Evolutionary conservation across 2,329 filamentous ascomycete species (phyloP).

Genomic region (Beauveria sp.): DNA sequence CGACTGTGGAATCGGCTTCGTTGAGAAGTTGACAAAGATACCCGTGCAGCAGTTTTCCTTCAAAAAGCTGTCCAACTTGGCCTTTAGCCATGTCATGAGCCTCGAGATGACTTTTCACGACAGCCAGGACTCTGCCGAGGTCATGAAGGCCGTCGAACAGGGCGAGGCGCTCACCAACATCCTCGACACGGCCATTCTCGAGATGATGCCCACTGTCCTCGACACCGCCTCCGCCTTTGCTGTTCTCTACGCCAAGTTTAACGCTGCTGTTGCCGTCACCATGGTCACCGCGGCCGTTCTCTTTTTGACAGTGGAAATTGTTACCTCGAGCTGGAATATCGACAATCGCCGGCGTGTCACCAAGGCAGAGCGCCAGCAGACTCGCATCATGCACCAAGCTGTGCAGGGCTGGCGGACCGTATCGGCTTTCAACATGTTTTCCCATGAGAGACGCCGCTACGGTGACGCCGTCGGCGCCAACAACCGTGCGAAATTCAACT

Average conservation of each 20-base stretch:
- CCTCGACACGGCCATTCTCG: constrained; percentile 51
- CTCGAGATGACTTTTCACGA: constrained; percentile 65
- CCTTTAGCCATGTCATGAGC: constrained; percentile 61
- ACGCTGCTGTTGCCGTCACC: constrained; percentile 45
- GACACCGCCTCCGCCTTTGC: constrained; percentile 55
- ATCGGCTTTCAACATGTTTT: constrained; percentile 31
- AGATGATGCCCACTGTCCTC: constrained; percentile 52
- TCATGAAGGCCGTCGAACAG: constrained; percentile 58
- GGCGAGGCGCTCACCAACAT: constrained; percentile 52
- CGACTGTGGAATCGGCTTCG: not conserved
- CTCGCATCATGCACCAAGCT: constrained; percentile 48
- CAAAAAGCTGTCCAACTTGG: constrained; percentile 25
- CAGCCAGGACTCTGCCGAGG: constrained; percentile 54
- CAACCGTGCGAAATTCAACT: constrained; percentile 17
- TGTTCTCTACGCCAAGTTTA: constrained; percentile 56
- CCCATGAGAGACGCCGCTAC: constrained; percentile 22
- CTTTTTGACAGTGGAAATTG: constrained; percentile 20
- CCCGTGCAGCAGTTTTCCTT: constrained; percentile 31
- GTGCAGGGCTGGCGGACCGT: constrained; percentile 55
- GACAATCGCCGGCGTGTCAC: constrained; percentile 16
- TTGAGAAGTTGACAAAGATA: constrained; percentile 23
- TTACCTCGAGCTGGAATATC: constrained; percentile 30
- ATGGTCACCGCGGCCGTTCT: constrained; percentile 20
- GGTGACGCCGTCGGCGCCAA: constrained; percentile 18
- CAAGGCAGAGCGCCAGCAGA: constrained; percentile 39